Conservation (phyloP, 495 filamentous ascomycete genomes). For the Daldinia childiae region DNA sequence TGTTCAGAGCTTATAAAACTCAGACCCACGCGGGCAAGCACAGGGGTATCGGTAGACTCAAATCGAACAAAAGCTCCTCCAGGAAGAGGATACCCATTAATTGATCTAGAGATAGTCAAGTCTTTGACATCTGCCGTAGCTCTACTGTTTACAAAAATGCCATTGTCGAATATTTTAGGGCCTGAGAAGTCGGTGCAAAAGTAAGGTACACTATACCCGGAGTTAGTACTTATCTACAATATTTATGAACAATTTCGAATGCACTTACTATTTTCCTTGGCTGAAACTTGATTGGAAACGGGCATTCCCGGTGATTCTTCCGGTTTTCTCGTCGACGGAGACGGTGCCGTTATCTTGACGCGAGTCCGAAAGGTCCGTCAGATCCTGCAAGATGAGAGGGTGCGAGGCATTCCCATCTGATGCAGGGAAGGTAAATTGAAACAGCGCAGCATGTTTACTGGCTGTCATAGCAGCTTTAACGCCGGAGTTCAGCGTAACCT, state of each 20-base stretch:
- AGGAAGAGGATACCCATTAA: constrained; percentile 71
- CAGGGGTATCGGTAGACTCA: constrained; percentile 55
- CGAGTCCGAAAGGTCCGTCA: constrained; percentile 72
- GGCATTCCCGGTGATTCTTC: constrained; percentile 71
- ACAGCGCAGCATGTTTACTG: constrained; percentile 71
- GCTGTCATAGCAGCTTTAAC: constrained; percentile 75
- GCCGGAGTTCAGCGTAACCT: constrained; percentile 65
- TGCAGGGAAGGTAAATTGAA: constrained; percentile 73
- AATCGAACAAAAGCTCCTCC: constrained; percentile 72
- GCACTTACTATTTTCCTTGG: constrained; percentile 64
- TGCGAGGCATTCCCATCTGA: constrained; percentile 53
- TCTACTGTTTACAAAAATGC: constrained; percentile 69
- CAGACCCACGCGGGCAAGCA: constrained; percentile 71
- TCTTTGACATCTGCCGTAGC: constrained; percentile 63
- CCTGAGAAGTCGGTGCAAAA: constrained; percentile 79
- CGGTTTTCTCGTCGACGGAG: constrained; percentile 60
- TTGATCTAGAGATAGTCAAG: constrained; percentile 66
- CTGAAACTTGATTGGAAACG: constrained; percentile 77
- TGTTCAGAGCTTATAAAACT: constrained; percentile 74
- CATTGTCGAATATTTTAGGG: constrained; percentile 68
- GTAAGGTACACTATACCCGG: constrained; percentile 46
- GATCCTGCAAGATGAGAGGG: constrained; percentile 71
- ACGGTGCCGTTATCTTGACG: constrained; percentile 69
- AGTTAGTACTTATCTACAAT: constrained; percentile 11
- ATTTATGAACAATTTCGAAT: background rate